phyloP scores from a whole-genome alignment of 208 protist species.

The Trypanosoma platydactyli region DNA sequence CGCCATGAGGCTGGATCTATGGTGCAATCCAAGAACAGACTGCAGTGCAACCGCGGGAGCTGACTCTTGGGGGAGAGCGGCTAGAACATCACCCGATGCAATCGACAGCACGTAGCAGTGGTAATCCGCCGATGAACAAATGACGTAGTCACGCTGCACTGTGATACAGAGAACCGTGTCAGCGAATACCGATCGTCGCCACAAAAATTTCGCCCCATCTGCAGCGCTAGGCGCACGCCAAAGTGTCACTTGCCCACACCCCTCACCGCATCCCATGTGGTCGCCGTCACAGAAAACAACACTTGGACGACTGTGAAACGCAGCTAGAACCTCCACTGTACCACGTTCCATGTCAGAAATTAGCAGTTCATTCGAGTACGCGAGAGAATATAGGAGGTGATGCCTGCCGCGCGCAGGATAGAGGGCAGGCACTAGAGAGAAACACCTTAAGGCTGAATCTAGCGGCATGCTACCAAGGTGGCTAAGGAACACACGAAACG shows the following conservation, averaged over 20 bases:
- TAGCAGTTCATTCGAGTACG: constrained; percentile 87
- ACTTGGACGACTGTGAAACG: constrained; percentile 65
- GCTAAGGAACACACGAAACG: constrained; percentile 79
- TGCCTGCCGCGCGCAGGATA: constrained; percentile 30
- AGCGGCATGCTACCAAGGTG: constrained; percentile 66
- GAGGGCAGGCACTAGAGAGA: constrained; percentile 70
- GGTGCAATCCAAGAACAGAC: constrained; percentile 17
- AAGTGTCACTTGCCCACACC: constrained; percentile 60
- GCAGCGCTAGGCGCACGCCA: constrained; percentile 46
- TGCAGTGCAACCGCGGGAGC: constrained; percentile 38
- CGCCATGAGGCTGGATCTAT: constrained; percentile 22
- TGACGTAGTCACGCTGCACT: constrained; percentile 43
- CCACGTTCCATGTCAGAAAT: constrained; percentile 59
- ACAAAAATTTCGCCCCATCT: constrained; percentile 34
- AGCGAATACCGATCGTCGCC: constrained; percentile 45
- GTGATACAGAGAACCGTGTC: constrained; percentile 55
- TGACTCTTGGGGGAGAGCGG: constrained; percentile 36
- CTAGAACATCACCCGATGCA: constrained; percentile 41
- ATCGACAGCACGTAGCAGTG: constrained; percentile 46
- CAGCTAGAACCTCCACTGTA: constrained; percentile 43
- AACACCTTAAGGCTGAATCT: constrained; percentile 67
- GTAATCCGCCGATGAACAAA: constrained; percentile 70
- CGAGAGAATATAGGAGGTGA: constrained; percentile 66
- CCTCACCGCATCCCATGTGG: constrained; percentile 77
- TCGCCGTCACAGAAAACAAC: constrained; percentile 65